Conservation (phyloP, 2,329 filamentous ascomycete species). For the Aspergillus neotritici region DNA sequence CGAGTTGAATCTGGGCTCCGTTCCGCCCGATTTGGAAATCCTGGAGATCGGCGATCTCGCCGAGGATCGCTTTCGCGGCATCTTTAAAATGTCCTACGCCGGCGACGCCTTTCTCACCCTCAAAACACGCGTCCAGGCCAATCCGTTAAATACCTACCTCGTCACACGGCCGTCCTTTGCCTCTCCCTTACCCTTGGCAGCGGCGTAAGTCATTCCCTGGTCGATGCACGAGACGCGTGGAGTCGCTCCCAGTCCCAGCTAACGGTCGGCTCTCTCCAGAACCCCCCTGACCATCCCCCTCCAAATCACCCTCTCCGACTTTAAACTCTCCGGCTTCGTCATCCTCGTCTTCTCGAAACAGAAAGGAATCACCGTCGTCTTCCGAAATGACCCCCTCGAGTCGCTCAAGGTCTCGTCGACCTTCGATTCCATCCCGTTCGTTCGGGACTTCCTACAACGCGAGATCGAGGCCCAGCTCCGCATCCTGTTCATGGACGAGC, state of each 20-base stretch:
- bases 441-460: constrained; percentile 91
- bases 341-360: constrained; percentile 96
- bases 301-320: constrained; percentile 91
- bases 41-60: constrained; percentile 95
- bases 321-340: constrained; percentile 93
- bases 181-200: constrained; percentile 85
- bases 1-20: constrained; percentile 91
- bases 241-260: constrained; percentile 2
- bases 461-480: constrained; percentile 92
- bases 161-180: constrained; percentile 87
- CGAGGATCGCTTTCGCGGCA: constrained; percentile 92
- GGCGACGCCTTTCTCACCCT: constrained; percentile 94
- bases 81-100: constrained; percentile 98
- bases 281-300: constrained; percentile 94
- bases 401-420: constrained; percentile 98
- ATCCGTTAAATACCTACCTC: constrained; percentile 92
- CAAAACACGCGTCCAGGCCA: constrained; percentile 94
- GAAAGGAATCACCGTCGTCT: constrained; percentile 93
- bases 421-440: constrained; percentile 97
- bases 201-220: constrained; percentile 48
- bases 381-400: constrained; percentile 95
- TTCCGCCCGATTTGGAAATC: constrained; percentile 92
- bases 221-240: background rate
- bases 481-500: constrained; percentile 93
- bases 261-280: constrained; percentile 21